Evolutionary conservation across 257 asterid genomes (phyloP), one percentile per base, ranked within the genome.

Genomic region (Nemophila menziesii): DNA sequence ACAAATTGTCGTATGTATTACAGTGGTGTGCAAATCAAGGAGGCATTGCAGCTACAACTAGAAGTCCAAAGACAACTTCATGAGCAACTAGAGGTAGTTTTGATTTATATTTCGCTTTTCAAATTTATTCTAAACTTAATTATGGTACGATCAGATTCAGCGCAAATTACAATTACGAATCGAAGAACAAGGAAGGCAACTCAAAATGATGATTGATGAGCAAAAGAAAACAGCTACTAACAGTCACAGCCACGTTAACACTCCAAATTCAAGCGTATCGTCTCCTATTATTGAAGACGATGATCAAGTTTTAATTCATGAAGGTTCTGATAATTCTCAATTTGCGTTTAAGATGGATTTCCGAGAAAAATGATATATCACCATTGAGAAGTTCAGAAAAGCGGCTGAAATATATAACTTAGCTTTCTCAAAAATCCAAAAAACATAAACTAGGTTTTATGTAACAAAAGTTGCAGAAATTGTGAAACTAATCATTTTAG

Each of bases 61-160:
- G 92, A 86, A 34, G 94, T 82, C 46, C 96, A 86, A 47, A 68
- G 65, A 57, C 81, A 70, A 5, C 96, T 86, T 39, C 94, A 86
- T 13, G 96, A 86, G 65, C 96, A 86, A 57, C 65, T 86, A 46
- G 96, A 81, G 86, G 96, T 86, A 66, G 36, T 29, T 7, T 7
- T 29, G 5, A 29, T 29, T 12, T 58, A 0, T 1, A 17, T 27
- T 29, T 33, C 16, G 11, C 7, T 41, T 41, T 16, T 29, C 8
- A 23, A n/a, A 8, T 20, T 18, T 16, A 0, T 33, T 3, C 36
- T 22, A 15, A 34, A 39, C 36, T 9, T 22, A 5, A 12, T 39
- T 42, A 20, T 36, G 16, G 8, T 50, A 21, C 8, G 51, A 44
- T 21, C 41, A 83, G 90, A 65, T 65, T 41, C 95, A 79, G 62